phyloP scores from a whole-genome alignment of 75 land plant species.

The Pseudotsuga menziesii region DNA sequence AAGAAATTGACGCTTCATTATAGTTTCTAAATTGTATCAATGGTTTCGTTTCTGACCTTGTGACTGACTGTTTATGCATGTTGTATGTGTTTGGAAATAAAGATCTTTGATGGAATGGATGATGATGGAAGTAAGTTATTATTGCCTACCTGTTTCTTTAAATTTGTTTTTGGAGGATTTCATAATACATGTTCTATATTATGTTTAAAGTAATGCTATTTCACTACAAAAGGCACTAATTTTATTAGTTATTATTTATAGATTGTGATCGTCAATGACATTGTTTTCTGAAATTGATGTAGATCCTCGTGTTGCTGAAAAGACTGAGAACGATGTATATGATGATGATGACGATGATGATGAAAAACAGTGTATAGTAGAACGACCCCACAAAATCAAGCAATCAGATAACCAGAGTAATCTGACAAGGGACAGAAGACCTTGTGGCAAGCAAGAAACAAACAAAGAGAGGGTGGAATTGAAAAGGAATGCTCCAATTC shows the following conservation, averaged over 20 bases:
- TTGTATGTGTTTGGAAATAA: conserved; percentile 5
- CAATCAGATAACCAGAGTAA: neutral
- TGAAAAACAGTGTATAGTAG: neutral
- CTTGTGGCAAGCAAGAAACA: neutral
- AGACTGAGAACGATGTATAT: neutral
- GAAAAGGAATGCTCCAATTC: neutral
- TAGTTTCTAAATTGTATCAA: neutral
- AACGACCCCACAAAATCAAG: neutral
- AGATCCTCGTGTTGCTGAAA: conserved; percentile 3
- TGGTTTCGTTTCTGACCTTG: neutral
- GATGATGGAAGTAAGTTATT: conserved; percentile 70
- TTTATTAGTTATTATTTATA: neutral
- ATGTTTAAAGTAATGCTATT: neutral
- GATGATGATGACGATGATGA: neutral
- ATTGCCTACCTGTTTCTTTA: conserved; percentile 7
- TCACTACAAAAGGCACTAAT: neutral
- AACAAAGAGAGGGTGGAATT: neutral
- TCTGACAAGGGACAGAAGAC: neutral
- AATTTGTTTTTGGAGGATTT: neutral
- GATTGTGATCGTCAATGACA: too few relatives aligned
- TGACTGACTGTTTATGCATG: neutral
- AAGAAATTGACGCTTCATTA: neutral
- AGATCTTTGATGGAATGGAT: conserved; percentile 78
- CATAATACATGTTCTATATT: neutral
- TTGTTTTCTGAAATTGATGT: neutral